Percentiles rank a stretch among this genome's conserved stretches.
These are phyloP conservation scores for Phaeosphaeriaceae sp. DNA, from an alignment of 2,329 filamentous ascomycete genomes.

Conservation along the genomic window DNA sequence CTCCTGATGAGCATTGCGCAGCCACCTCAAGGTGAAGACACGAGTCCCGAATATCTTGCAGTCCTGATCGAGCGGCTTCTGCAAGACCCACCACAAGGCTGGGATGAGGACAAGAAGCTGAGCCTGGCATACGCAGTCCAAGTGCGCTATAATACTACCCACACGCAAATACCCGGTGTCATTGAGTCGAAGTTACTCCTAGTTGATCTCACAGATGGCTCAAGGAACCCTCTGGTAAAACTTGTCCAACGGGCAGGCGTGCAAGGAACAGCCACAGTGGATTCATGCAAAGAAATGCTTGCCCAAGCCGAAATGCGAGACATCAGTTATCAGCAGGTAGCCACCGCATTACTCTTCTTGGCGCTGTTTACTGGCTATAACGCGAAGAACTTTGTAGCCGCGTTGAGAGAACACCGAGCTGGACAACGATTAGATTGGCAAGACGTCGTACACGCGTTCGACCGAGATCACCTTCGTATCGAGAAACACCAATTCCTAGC, in stretches of 20 bases:
- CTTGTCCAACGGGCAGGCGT: constrained; percentile 76
- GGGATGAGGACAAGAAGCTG: constrained; percentile 75
- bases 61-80: constrained; percentile 85
- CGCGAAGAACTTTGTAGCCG: constrained; percentile 69
- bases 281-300: constrained; percentile 68
- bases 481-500: constrained; percentile 80
- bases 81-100: constrained; percentile 83
- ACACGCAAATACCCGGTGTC: constrained; percentile 70
- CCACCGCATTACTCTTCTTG: constrained; percentile 76
- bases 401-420: constrained; percentile 61
- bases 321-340: constrained; percentile 81
- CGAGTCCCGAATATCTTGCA: constrained; percentile 74
- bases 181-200: constrained; percentile 75
- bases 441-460: constrained; percentile 78
- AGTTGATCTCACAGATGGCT: constrained; percentile 65
- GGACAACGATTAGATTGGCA: constrained; percentile 67
- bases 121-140: constrained; percentile 69
- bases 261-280: constrained; percentile 76
- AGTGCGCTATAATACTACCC: constrained; percentile 67
- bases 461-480: constrained; percentile 77
- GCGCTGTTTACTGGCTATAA: constrained; percentile 69
- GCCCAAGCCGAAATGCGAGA: constrained; percentile 64
- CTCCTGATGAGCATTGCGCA: constrained; percentile 79
- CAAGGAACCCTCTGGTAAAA: constrained; percentile 67
- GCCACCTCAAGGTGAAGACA: constrained; percentile 66